Base-by-base conservation (phyloP, 1,139 yeast genomes). In the Candida glucosophila region DNA sequence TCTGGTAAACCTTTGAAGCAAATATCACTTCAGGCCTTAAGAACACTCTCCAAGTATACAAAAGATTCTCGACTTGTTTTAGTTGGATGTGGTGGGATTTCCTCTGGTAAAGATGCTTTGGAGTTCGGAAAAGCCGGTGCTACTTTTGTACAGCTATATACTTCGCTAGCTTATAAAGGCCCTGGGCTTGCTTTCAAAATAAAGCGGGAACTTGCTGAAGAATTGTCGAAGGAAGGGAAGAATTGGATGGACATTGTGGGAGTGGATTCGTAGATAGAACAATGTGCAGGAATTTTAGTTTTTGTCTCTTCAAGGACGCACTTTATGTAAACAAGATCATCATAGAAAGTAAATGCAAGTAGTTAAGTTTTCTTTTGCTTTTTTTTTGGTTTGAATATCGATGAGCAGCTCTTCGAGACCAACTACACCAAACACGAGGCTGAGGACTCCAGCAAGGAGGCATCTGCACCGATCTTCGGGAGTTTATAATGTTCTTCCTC, bases 121-220 rank as follows among this genome's bases (percentile, higher is more conserved):
- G 97, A 88, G 40, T 90, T 79, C 53, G 95, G 92, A 18, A 74
- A 71, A 43, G 95, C 96, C 2, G 98, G 98, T 33, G 97, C 98
- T 9, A 69, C 81, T 17, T 82, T 77, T 45, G 75, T 88, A 23
- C 83, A 88, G 52, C 55, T 85, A 28, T 86, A 86, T 55, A 88
- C 97, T 7, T 76, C 94, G 3, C 82, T 83, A 54, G 96, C 94
- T 2, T 88, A 85, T 58, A 76, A 74, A 45, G 98, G 98, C 1
- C 95, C 96, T 1, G 95, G 94, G 2, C 61, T 83, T 28, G 82
- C 92, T 5, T 73, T 77, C 25, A 74, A 76, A 43, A 69, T 90
- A 39, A 77, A 86, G 44, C 78, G 77, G 40, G 95, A 83, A 43
- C 66, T 88, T 37, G 67, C 74, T 6, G 57, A 47, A 4, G 85